Conservation (phyloP, 176 grass and related monocot genomes). For the Carex pumila region DNA sequence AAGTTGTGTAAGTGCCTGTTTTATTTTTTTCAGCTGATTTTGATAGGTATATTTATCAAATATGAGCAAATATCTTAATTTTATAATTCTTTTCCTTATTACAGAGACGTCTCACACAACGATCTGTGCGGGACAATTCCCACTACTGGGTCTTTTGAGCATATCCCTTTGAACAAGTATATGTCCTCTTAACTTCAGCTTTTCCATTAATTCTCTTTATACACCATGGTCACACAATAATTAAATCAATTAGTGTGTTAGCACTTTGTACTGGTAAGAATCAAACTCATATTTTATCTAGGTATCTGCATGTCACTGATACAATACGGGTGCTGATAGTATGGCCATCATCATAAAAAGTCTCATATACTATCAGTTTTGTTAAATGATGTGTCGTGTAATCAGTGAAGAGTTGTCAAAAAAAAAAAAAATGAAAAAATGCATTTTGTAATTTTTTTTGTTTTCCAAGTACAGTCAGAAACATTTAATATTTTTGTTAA, state of each 20-base stretch:
- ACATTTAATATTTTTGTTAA: neutral
- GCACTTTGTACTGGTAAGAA: neutral
- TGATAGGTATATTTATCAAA: neutral
- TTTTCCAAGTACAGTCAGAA: neutral
- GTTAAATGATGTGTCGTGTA: neutral
- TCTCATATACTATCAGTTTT: neutral
- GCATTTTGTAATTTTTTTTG: neutral
- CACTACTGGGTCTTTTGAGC: slow-evolving; percentile 59
- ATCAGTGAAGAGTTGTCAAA: neutral
- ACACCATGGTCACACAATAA: neutral
- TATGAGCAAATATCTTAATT: slow-evolving; percentile 18
- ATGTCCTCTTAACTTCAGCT: neutral
- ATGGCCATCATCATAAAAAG: neutral
- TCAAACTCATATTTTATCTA: neutral
- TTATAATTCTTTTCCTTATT: slow-evolving; percentile 15
- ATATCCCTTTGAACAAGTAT: slow-evolving; percentile 62
- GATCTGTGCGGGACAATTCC: slow-evolving; percentile 78
- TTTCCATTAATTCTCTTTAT: neutral
- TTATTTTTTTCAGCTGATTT: neutral
- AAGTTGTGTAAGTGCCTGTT: slow-evolving; percentile 62
- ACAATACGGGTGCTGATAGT: neutral
- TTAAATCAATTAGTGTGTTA: neutral
- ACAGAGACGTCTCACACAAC: slow-evolving; percentile 67
- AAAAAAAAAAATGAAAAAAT: neutral
- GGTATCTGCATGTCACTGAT: neutral